A percentile compares a stretch with the other conserved stretches of the same genome.
These are phyloP conservation scores for Phyllosticta capitalensis DNA, from an alignment of 2,329 filamentous ascomycete species.

Conservation along the genomic window DNA sequence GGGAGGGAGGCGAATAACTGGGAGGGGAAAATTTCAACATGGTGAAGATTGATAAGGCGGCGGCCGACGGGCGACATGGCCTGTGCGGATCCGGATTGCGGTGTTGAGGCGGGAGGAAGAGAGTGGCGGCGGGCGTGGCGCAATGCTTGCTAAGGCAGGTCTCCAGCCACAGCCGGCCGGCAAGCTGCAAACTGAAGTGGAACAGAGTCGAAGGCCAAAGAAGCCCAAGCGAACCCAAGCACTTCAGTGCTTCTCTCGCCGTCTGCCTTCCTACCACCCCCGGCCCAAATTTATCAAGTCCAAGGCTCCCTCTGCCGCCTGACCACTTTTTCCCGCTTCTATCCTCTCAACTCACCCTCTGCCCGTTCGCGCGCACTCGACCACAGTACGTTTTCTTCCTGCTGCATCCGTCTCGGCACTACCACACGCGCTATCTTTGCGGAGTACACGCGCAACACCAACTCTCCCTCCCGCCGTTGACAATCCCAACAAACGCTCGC, in stretches of 20 bases:
- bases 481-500: background rate
- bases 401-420: background rate
- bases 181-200: background rate
- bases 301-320: background rate
- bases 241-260: too few species aligned
- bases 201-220: background rate
- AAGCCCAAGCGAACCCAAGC: background rate
- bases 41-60: background rate
- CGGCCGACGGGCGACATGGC: background rate
- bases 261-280: background rate
- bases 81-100: background rate
- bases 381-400: background rate
- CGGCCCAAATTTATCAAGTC: background rate
- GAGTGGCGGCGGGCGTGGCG: background rate
- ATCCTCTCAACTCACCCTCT: background rate
- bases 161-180: background rate
- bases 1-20: too few species aligned
- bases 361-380: background rate
- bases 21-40: background rate
- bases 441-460: background rate
- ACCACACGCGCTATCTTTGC: background rate
- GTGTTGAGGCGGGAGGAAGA: background rate
- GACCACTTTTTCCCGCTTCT: background rate
- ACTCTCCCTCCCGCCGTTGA: background rate
- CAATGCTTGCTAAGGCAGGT: background rate